Conservation (phyloP, 2,329 filamentous ascomycete genomes). For the Epichloe glyceriae region DNA sequence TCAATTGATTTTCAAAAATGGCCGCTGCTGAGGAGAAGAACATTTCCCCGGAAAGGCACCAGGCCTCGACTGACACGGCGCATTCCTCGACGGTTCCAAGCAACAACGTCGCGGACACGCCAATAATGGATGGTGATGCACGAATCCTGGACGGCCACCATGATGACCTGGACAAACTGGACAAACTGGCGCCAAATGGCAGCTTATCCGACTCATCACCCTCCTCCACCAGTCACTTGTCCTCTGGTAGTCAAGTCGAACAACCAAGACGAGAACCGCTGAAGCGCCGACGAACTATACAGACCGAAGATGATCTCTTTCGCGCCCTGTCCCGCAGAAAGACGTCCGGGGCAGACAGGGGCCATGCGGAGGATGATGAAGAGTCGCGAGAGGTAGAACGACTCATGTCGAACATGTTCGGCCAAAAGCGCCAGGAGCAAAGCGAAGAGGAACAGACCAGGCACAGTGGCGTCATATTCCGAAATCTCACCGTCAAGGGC, state of each 20-base stretch:
- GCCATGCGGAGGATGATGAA: slow-evolving; percentile 25
- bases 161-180: too few relatives aligned
- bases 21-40: not conserved
- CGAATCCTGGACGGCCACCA: not conserved
- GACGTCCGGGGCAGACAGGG: slow-evolving; percentile 21
- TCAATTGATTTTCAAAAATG: not conserved
- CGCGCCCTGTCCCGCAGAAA: slow-evolving; percentile 33
- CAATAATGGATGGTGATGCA: not conserved
- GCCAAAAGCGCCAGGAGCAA: slow-evolving; percentile 46
- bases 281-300: slow-evolving; percentile 13
- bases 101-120: not conserved
- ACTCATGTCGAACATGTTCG: slow-evolving; percentile 61
- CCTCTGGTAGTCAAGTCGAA: not conserved
- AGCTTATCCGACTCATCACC: not conserved
- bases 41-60: not conserved
- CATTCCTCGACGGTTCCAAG: not conserved
- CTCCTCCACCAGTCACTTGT: not conserved
- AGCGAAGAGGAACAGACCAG: slow-evolving; percentile 58
- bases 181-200: not conserved
- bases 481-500: slow-evolving; percentile 56
- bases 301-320: slow-evolving; percentile 39
- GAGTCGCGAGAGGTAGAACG: slow-evolving; percentile 40
- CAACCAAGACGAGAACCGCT: slow-evolving; percentile 7
- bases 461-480: slow-evolving; percentile 58
- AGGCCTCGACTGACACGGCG: not conserved